Conservation (phyloP, 2,329 filamentous ascomycete species). For the Colletotrichum lindemuthianum region DNA sequence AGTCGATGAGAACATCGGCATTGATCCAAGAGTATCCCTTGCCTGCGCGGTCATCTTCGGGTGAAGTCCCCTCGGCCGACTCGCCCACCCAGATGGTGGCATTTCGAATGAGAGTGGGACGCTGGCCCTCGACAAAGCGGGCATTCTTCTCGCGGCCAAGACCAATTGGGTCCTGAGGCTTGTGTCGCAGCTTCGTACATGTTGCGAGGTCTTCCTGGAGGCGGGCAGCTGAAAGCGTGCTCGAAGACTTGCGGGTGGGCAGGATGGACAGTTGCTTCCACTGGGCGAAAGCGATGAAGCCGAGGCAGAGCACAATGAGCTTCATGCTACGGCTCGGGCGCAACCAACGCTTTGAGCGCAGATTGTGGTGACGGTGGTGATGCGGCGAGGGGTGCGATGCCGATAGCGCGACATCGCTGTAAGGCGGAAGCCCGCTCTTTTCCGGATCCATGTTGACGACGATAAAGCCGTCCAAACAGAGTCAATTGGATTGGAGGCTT, state of each 20-base stretch:
- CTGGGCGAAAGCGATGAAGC: slow-evolving; percentile 61
- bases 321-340: slow-evolving; percentile 34
- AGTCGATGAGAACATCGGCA: slow-evolving; percentile 69
- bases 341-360: slow-evolving; percentile 22
- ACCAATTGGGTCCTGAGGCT: slow-evolving; percentile 65
- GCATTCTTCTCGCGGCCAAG: slow-evolving; percentile 68
- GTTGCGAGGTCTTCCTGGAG: slow-evolving; percentile 64
- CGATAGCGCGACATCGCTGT: slow-evolving; percentile 48
- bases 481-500: slow-evolving; percentile 1
- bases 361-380: not conserved
- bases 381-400: slow-evolving; percentile 31
- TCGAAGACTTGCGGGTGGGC: slow-evolving; percentile 33
- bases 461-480: not conserved
- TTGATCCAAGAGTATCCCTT: slow-evolving; percentile 69
- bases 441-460: slow-evolving; percentile 41
- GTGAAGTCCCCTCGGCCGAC: slow-evolving; percentile 60
- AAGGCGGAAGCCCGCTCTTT: slow-evolving; percentile 57
- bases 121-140: slow-evolving; percentile 67
- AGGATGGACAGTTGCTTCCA: slow-evolving; percentile 52
- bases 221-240: slow-evolving; percentile 59
- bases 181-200: slow-evolving; percentile 64
- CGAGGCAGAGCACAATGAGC: slow-evolving; percentile 56
- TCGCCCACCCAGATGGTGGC: slow-evolving; percentile 75
- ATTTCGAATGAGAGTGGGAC: slow-evolving; percentile 72
- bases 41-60: slow-evolving; percentile 65